Conservation (phyloP, 2,329 filamentous ascomycete genomes). For the Ophiobolus disseminans region DNA sequence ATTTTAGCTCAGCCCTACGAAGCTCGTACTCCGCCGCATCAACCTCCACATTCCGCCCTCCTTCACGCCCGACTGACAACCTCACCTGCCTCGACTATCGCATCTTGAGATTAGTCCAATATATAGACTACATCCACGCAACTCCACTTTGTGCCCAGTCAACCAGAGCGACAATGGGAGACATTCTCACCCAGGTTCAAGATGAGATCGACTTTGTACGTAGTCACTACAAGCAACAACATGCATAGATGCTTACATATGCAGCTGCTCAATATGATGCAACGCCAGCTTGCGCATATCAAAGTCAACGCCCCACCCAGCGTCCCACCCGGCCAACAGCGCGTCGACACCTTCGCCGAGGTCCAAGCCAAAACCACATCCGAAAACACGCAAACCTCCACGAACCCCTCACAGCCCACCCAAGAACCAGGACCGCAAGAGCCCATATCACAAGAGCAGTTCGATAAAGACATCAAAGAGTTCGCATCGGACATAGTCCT, state of each 20-base stretch:
- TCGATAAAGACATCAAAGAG: slow-evolving; percentile 72
- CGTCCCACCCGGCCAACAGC: slow-evolving; percentile 53
- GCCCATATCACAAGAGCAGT: slow-evolving; percentile 52
- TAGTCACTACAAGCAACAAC: background rate
- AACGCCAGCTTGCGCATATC: slow-evolving; percentile 54
- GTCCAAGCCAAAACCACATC: slow-evolving; percentile 35
- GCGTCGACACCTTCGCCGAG: slow-evolving; percentile 40
- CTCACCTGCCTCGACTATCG: no score
- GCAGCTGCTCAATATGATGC: slow-evolving; percentile 59
- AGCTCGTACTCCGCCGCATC: no score
- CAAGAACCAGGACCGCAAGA: slow-evolving; percentile 11
- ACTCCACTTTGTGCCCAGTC: no score
- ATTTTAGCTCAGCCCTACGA: slow-evolving; percentile 27
- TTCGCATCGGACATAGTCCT: slow-evolving; percentile 77
- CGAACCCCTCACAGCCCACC: slow-evolving; percentile 19
- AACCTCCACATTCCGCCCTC: slow-evolving; percentile 1
- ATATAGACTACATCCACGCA: no score
- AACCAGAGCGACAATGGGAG: slow-evolving; percentile 69
- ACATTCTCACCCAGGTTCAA: slow-evolving; percentile 82
- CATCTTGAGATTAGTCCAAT: no score
- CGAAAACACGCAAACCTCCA: slow-evolving; percentile 21
- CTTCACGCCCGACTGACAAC: background rate
- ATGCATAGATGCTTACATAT: background rate
- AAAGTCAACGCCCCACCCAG: slow-evolving; percentile 51
- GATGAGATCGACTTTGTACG: slow-evolving; percentile 81